Evolutionary conservation across 306 rosid species (phyloP), one percentile per base, ranked within the genome.

Genomic region (Prunus padus): DNA sequence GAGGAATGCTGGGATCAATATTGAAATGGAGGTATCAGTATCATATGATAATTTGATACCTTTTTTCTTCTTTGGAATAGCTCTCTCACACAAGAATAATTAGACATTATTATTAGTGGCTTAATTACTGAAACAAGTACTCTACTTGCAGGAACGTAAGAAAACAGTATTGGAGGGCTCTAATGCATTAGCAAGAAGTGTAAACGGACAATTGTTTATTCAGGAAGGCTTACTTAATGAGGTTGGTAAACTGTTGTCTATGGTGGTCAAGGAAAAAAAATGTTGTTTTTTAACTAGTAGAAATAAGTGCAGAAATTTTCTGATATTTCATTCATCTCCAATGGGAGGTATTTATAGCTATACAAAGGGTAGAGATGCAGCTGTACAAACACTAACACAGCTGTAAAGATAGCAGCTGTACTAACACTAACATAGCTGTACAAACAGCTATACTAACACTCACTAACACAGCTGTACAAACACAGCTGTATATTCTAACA

Each of bases 21-120:
- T 94, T 81, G 87, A 76, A 54, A 80, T 85, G 67, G 92, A 92
- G 98, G 98, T 94, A 86, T 69, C 55, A 54, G 94, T 92, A 84
- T 72, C 55, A 44, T 16, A 49, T 54, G 33, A 55, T 45, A 45
- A 75, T 31, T 65, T 68, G 31, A 20, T 26, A 52, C 42, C 13
- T 42, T 13, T 44, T 8, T 71, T 54, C 28, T 22, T 56, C 46
- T 64, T 28, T 46, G 46, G 4, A 37, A 68, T 14, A 44, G 45
- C 73, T 50, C 26, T 69, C 22, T 19, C 31, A 5, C 49, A 31
- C 50, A 20, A 7, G 5, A 50, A 46, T 25, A 65, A 59, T 67
- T 72, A 44, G 64, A 11, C 51, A 14, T 2, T 28, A 13, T 11
- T 71, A 26, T 13, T 64, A 37, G 3, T 55, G 30, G 63, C 33